phyloP scores from a whole-genome alignment of 2,329 filamentous ascomycete genomes.

The Fusarium cyanostomum region DNA sequence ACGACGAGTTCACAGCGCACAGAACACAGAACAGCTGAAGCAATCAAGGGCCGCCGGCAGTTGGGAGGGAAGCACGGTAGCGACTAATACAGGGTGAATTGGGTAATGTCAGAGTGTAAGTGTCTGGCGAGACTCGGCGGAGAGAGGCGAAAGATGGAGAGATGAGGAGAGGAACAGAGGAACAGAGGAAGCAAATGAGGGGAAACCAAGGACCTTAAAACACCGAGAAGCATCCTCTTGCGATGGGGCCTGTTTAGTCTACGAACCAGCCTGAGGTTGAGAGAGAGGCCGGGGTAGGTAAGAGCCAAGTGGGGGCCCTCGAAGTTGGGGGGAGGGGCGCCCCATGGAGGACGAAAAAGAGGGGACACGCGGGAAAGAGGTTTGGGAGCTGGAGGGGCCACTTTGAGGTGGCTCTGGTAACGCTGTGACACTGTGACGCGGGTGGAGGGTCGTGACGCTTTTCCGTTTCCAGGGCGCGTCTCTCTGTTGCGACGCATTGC shows the following conservation, averaged over 20 bases:
- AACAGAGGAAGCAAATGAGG: constrained; percentile 23
- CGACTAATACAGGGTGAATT: constrained; percentile 13
- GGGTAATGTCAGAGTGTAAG: constrained; percentile 8
- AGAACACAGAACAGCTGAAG: background rate
- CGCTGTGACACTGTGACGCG: constrained; percentile 30
- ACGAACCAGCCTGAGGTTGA: constrained; percentile 26
- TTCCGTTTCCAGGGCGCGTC: constrained; percentile 1
- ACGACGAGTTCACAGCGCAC: constrained; percentile 3
- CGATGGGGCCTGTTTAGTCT: constrained; percentile 22
- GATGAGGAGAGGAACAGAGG: constrained; percentile 10
- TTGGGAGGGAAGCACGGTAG: constrained; percentile 16
- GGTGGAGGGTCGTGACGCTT: constrained; percentile 15
- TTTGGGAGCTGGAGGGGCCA: constrained; percentile 15
- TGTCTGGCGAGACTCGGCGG: background rate
- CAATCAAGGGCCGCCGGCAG: constrained; percentile 1
- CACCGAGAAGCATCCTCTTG: constrained; percentile 23
- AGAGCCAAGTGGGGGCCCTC: constrained; percentile 30
- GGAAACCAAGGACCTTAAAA: constrained; percentile 27
- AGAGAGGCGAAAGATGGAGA: constrained; percentile 3
- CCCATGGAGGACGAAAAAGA: constrained; percentile 21
- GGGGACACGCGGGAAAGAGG: constrained; percentile 15
- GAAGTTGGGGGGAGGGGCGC: constrained; percentile 30
- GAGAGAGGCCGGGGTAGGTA: constrained; percentile 15
- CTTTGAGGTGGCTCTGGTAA: constrained; percentile 22
- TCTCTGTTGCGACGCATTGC: background rate